Evolutionary conservation across 345 rosid species (phyloP).

Genomic region (Physaria fendleri): DNA sequence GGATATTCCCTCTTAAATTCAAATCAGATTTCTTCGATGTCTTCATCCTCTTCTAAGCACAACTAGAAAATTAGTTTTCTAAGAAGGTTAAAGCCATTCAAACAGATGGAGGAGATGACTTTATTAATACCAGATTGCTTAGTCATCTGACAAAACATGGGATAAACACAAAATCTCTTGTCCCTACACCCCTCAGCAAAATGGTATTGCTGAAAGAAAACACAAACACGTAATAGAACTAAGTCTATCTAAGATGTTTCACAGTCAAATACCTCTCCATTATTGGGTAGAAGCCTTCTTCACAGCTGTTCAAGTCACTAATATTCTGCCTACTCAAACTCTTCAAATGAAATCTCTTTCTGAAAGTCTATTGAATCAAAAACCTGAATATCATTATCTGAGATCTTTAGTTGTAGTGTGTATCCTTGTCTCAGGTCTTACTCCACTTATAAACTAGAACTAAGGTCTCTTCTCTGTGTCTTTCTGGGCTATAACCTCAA

Average conservation of each 20-base stretch:
- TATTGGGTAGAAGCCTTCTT: not conserved
- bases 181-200: not conserved
- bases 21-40: too few species aligned
- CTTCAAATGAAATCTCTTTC: not conserved
- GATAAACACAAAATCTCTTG: too few species aligned
- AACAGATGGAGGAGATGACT: too few species aligned
- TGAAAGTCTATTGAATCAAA: not conserved
- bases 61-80: too few species aligned
- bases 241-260: not conserved
- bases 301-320: not conserved
- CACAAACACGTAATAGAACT: not conserved
- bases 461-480: not conserved
- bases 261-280: not conserved
- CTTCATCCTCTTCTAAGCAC: too few species aligned
- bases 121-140: rapidly evolving
- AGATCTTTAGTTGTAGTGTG: not conserved
- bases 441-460: not conserved
- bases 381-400: not conserved
- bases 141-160: too few species aligned
- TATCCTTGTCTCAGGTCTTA: not conserved
- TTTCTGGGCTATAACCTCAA: not conserved
- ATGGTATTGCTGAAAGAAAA: not conserved
- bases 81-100: too few species aligned
- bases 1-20: too few species aligned
- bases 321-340: not conserved